Evolutionary conservation across 257 asterid species (phyloP).

Genomic region (Coffea eugenioides): DNA sequence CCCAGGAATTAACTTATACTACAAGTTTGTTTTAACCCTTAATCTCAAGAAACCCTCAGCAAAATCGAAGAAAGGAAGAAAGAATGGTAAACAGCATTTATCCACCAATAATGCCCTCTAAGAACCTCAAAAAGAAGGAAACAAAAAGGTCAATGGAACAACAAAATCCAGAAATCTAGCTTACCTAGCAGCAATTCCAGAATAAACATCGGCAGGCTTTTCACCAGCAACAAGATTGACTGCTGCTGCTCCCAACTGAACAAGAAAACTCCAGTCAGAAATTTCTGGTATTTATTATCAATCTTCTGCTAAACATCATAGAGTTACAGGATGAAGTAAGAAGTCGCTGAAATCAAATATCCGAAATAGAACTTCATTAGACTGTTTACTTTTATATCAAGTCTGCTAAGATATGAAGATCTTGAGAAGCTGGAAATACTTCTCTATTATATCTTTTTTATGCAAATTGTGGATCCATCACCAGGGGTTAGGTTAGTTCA

Average conservation of each 20-base stretch:
- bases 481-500: background rate
- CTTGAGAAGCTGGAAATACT: background rate
- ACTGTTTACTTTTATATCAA: background rate
- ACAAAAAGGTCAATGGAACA: background rate
- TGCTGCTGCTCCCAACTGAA: slow-evolving; percentile 86
- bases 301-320: background rate
- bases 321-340: background rate
- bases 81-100: background rate
- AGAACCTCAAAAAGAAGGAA: background rate
- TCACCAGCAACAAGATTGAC: slow-evolving; percentile 91
- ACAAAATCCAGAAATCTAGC: slow-evolving; percentile 23
- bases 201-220: slow-evolving; percentile 95
- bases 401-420: background rate
- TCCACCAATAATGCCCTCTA: background rate
- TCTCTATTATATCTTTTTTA: background rate
- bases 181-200: slow-evolving; percentile 95
- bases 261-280: slow-evolving; percentile 4
- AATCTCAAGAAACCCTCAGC: background rate
- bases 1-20: background rate
- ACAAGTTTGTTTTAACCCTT: background rate
- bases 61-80: background rate
- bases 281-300: background rate
- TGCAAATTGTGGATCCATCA: background rate
- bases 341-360: background rate
- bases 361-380: background rate